These are phyloP conservation scores for Penicillium tannophilum DNA, from an alignment of 495 filamentous ascomycete genomes.

Conservation along the genomic window DNA sequence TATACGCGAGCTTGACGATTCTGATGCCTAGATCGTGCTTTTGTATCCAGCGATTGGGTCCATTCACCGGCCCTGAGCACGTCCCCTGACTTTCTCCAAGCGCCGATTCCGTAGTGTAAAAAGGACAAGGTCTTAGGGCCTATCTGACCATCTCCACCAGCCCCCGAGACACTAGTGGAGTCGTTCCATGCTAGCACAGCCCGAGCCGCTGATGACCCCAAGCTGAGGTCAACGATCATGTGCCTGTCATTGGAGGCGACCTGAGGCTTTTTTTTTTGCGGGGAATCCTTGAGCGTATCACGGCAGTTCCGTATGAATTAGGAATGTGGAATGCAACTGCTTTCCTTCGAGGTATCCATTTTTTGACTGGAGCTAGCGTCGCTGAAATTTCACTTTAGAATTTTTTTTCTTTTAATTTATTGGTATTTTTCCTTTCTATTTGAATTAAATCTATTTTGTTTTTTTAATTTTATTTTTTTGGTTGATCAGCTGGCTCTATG, in stretches of 20 bases:
- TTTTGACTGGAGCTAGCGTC: constrained; percentile 17
- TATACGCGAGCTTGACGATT: constrained; percentile 21
- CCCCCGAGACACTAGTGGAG: constrained; percentile 15
- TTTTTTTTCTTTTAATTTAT: not conserved
- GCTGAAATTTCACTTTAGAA: constrained; percentile 1
- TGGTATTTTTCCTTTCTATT: constrained; percentile 3
- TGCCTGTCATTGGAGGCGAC: constrained; percentile 5
- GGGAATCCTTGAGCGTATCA: constrained; percentile 40
- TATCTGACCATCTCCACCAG: constrained; percentile 8
- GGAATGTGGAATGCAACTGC: constrained; percentile 32
- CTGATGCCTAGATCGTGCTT: constrained; percentile 26
- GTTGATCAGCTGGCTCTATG: constrained; percentile 22
- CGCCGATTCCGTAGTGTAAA: constrained; percentile 12
- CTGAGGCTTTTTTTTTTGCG: constrained; percentile 21
- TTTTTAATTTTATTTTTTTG: constrained; percentile 1
- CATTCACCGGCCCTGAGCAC: constrained; percentile 10
- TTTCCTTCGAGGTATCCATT: constrained; percentile 19
- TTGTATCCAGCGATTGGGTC: constrained; percentile 17
- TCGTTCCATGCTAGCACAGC: constrained; percentile 2
- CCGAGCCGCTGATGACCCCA: constrained; percentile 16
- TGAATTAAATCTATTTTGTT: not conserved
- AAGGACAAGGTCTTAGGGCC: not conserved
- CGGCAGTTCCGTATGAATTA: constrained; percentile 23
- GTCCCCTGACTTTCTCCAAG: constrained; percentile 14
- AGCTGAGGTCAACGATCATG: constrained; percentile 23